phyloP scores from a whole-genome alignment of 2,329 filamentous ascomycete species.

The Clarireedia paspali region DNA sequence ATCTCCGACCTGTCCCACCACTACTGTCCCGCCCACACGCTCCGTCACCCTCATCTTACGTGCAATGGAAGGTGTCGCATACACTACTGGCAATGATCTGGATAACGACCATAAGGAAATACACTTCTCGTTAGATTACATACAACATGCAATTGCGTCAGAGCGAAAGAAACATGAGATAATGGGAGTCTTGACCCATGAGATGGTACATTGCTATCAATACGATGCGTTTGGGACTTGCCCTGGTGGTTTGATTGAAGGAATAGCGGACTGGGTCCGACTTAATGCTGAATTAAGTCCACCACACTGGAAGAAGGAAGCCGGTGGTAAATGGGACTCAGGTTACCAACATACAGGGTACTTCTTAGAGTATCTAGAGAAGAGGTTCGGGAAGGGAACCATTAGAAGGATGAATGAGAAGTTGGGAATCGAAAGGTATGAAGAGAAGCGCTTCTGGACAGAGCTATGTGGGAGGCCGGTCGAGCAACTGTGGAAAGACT shows the following conservation, averaged over 20 bases:
- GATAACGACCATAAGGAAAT: conserved; percentile 90
- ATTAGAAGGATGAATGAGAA: conserved; percentile 60
- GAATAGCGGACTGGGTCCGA: conserved; percentile 88
- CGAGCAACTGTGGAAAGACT: conserved; percentile 66
- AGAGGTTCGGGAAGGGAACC: conserved; percentile 50
- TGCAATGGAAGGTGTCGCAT: conserved; percentile 76
- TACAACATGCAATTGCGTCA: conserved; percentile 40
- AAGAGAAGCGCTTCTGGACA: conserved; percentile 59
- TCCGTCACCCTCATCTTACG: conserved; percentile 80
- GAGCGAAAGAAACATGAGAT: conserved; percentile 53
- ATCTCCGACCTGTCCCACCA: conserved; percentile 34
- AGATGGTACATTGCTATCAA: conserved; percentile 93
- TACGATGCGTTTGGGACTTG: conserved; percentile 56
- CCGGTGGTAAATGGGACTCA: conserved; percentile 64
- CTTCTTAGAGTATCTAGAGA: conserved; percentile 81
- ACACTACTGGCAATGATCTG: conserved; percentile 73
- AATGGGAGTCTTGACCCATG: conserved; percentile 77
- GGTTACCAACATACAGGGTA: conserved; percentile 90
- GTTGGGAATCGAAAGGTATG: conserved; percentile 55
- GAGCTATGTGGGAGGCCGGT: conserved; percentile 60
- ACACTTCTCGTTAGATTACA: conserved; percentile 75
- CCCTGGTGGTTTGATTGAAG: conserved; percentile 77
- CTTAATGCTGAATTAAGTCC: conserved; percentile 65
- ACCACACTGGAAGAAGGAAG: conserved; percentile 67
- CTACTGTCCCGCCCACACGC: conserved; percentile 53